Percentiles rank a stretch among this genome's conserved stretches.
Conservation (phyloP, 2,329 filamentous ascomycete species). For the Phaeophleospora eucalypticola region DNA sequence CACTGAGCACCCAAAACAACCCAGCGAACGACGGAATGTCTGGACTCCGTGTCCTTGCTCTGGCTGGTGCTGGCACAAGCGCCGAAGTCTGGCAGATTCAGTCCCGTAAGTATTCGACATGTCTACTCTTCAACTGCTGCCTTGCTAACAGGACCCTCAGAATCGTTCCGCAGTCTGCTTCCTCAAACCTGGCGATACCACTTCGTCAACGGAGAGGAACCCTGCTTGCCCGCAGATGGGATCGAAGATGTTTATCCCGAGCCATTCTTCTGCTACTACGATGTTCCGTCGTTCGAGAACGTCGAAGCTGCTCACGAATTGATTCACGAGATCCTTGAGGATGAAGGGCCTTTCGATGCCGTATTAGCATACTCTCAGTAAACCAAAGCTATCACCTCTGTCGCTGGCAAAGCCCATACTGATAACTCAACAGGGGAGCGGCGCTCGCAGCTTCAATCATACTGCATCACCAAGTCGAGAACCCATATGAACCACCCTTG, state of each 20-base stretch:
- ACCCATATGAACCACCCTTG: slow-evolving; percentile 9
- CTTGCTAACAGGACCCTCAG: background rate
- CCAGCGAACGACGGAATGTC: too few relatives aligned
- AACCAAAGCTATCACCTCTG: background rate
- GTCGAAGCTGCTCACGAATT: background rate
- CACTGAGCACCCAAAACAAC: too few relatives aligned
- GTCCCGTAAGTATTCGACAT: slow-evolving; percentile 1
- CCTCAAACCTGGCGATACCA: background rate
- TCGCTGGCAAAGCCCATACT: background rate
- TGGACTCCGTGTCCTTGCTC: too few relatives aligned
- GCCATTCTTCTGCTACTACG: background rate
- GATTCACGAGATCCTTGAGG: background rate
- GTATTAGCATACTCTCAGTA: background rate
- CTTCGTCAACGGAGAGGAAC: background rate
- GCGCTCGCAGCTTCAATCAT: slow-evolving; percentile 5
- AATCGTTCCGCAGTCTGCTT: background rate
- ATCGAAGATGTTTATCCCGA: background rate
- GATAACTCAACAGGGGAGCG: background rate
- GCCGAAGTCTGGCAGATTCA: background rate
- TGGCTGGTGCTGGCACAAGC: background rate
- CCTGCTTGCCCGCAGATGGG: background rate
- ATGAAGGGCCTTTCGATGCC: slow-evolving; percentile 1
- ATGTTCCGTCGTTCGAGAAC: background rate
- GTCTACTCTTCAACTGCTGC: background rate
- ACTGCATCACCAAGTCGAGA: slow-evolving; percentile 10